Evolutionary conservation across 2,329 filamentous ascomycete species (phyloP).

Genomic region (Aspergillus novofumigatus): DNA sequence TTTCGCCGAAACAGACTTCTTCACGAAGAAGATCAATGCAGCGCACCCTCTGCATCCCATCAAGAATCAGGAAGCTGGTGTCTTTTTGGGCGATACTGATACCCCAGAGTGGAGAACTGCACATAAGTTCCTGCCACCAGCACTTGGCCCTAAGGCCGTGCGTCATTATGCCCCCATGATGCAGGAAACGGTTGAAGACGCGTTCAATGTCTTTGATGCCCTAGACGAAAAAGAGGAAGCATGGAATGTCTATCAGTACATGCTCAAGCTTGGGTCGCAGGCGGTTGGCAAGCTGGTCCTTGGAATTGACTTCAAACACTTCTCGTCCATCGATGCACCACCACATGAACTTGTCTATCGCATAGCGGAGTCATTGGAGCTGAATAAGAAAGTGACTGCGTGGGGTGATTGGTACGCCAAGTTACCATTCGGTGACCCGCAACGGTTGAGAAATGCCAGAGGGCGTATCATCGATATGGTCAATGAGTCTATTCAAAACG

Average conservation of each 20-base stretch:
- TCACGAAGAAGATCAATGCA: conserved; percentile 49
- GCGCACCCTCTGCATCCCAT: conserved; percentile 28
- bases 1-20: conserved; percentile 49
- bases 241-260: conserved; percentile 49
- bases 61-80: conserved; percentile 23
- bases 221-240: conserved; percentile 47
- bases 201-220: conserved; percentile 46
- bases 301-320: conserved; percentile 45
- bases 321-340: conserved; percentile 41
- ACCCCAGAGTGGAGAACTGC: conserved; percentile 37
- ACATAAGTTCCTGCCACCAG: conserved; percentile 61
- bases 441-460: conserved; percentile 31
- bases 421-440: conserved; percentile 56
- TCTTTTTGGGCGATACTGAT: conserved; percentile 33
- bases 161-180: conserved; percentile 58
- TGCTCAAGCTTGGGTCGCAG: conserved; percentile 46
- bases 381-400: conserved; percentile 58
- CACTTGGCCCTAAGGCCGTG: conserved; percentile 57
- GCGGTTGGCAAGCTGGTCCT: conserved; percentile 44
- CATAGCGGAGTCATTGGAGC: conserved; percentile 49
- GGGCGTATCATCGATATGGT: conserved; percentile 18
- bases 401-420: conserved; percentile 54
- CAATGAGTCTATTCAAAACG: conserved; percentile 17
- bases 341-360: conserved; percentile 49
- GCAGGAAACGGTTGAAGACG: conserved; percentile 51